These are phyloP conservation scores for Cryptosporidium sp. DNA, from an alignment of 169 alveolate species.

Conservation along the genomic window DNA sequence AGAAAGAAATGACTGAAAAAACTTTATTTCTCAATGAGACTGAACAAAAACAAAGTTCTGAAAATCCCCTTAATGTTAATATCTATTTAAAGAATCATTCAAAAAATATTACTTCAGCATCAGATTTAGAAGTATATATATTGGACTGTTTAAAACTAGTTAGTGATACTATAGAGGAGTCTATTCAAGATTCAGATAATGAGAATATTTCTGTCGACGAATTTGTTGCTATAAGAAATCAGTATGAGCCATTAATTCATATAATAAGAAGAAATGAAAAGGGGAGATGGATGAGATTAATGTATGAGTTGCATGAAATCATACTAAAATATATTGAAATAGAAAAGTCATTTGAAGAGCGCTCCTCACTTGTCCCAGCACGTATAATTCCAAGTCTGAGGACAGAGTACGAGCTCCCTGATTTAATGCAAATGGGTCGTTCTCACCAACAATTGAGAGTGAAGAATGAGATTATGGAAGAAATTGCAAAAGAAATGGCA, in stretches of 20 bases:
- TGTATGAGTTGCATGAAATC: conserved; percentile 59
- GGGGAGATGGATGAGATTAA: conserved; percentile 64
- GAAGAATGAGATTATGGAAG: conserved; percentile 51
- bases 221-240: conserved; percentile 38
- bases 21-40: neutral
- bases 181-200: conserved; percentile 24
- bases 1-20: neutral
- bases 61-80: neutral
- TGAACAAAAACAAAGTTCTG: neutral
- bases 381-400: conserved; percentile 50
- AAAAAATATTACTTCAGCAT: conserved; percentile 16
- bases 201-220: conserved; percentile 22
- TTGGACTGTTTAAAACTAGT: conserved; percentile 28
- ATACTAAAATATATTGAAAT: conserved; percentile 30
- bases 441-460: conserved; percentile 62
- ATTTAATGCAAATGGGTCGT: conserved; percentile 52
- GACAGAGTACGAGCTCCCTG: conserved; percentile 32
- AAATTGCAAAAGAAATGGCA: conserved; percentile 64
- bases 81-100: neutral
- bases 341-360: conserved; percentile 49
- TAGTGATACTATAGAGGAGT: conserved; percentile 31
- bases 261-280: conserved; percentile 56
- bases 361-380: conserved; percentile 62
- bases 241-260: conserved; percentile 44
- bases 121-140: conserved; percentile 31